phyloP scores from a whole-genome alignment of 768 basidiomycete genomes.

The Amanita rubescens region DNA sequence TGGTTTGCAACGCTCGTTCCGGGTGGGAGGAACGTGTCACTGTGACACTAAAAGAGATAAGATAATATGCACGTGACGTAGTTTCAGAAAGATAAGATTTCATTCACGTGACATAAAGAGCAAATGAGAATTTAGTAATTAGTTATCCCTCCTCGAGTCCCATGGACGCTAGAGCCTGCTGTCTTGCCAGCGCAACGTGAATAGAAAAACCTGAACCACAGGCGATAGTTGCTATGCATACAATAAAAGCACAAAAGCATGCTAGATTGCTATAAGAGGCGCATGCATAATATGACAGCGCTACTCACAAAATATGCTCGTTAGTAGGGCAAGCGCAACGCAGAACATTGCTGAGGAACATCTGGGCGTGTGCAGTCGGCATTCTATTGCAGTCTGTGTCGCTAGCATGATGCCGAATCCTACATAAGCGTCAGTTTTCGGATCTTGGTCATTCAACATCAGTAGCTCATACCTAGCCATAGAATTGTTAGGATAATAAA shows the following conservation, averaged over 20 bases:
- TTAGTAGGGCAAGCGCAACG: slow-evolving; percentile 25
- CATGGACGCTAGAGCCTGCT: background rate
- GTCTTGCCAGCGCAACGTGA: slow-evolving; percentile 22
- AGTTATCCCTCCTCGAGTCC: background rate
- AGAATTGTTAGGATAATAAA: slow-evolving; percentile 21
- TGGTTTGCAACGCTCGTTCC: too few relatives aligned
- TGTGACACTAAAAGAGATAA: slow-evolving; percentile 2
- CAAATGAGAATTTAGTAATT: too few relatives aligned
- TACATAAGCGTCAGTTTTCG: slow-evolving; percentile 5
- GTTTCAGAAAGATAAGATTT: background rate
- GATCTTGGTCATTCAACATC: background rate
- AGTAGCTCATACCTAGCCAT: slow-evolving; percentile 23
- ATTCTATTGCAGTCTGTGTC: slow-evolving; percentile 26
- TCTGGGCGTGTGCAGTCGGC: slow-evolving; percentile 23
- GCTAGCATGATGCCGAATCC: slow-evolving; percentile 28
- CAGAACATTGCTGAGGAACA: slow-evolving; percentile 27
- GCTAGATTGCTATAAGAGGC: slow-evolving; percentile 11
- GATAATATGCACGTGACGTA: background rate
- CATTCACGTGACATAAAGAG: too few relatives aligned
- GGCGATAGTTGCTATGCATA: slow-evolving; percentile 16
- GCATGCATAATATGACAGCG: background rate
- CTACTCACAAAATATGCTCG: slow-evolving; percentile 24
- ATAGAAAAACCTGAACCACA: slow-evolving; percentile 22
- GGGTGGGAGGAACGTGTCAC: too few relatives aligned
- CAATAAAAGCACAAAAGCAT: slow-evolving; percentile 16